Evolutionary conservation across 1,139 yeast species (phyloP), one percentile per base, ranked within the genome.

Genomic region (Suhomyces panamericanus): DNA sequence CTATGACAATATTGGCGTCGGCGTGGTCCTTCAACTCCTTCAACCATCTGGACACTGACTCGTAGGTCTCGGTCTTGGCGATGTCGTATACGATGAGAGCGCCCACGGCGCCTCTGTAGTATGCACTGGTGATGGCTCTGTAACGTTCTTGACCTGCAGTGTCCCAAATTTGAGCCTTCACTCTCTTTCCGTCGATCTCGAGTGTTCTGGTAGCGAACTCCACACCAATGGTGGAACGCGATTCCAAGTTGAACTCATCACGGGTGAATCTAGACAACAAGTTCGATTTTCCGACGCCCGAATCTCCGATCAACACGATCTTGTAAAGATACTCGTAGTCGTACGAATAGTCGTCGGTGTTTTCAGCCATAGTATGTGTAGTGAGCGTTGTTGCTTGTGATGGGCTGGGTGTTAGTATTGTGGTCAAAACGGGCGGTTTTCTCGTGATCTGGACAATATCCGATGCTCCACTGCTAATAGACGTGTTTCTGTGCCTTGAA

Each of bases 131-230:
- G 62, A 93, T 93, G 42, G 99, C 98, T 59, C 99, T 82, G 73
- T 93, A 93, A 64, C 99, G 82, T 69, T 93, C 99, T 73, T 93
- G 99, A 49, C 99, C 99, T 2, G 99, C 99, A 26, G 99, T 93
- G 67, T 93, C 99, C 99, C 99, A 93, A 62, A 93, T 90, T 68
- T 95, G 99, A 8, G 98, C 97, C 69, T 93, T 93, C 61, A 95
- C 90, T 62, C 95, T 79, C 69, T 91, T 93, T 49, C 95, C 96
- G 59, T 93, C 98, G 46, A 93, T 91, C 59, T 87, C 95, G 46
- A 93, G 83, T 3, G 98, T 91, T 66, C 97, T 80, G 32, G 98
- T 95, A 38, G 98, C 98, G 74, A 93, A 95, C 67, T 95, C 99
- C 39, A 93, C 99, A 41, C 99, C 99, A 60, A 93, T 95, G 22